Evolutionary conservation across 257 asterid species (phyloP), one percentile per base, ranked within the genome.

Genomic region (Nyctanthes arbortristis): DNA sequence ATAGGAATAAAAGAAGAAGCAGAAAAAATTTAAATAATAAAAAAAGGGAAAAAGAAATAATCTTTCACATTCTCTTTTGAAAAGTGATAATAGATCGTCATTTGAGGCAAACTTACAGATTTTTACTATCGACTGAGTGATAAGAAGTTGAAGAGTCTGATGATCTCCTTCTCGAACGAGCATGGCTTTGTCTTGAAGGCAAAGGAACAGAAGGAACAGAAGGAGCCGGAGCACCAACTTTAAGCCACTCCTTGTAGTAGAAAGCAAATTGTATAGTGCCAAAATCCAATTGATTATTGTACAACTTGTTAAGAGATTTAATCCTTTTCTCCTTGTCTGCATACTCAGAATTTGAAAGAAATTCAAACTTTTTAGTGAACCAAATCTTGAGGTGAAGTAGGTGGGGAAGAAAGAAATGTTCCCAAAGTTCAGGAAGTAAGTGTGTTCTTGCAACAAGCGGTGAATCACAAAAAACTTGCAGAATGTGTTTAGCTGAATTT

Each of bases 381-480:
- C 97, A 89, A 73, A 89, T 79, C 95, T 89, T 89, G 63, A 91
- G 77, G 63, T 91, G 97, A 39, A 91, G 97, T 55, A 91, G 91
- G 65, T 89, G 95, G 0, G 97, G 97, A 7, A 91, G 91, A 73
- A 91, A 89, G 40, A 91, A 73, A 74, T 91, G 93, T 63, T 87
- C 92, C 97, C 97, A 89, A 47, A 91, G 75, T 18, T 87, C 87
- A 13, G 91, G 91, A 27, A 91, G 87, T 75, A 91, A 72, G 65
- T 69, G 87, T n/a, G 85, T 82, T n/a, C 97, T 80, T 1, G 93
- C 89, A 5, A 87, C 76, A 68, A 61, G 77, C 2, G 97, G 96
- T 0, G 90, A 82, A 40, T 85, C 91, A 11, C 70, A 64, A 52
- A 91, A 91, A 0, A 85, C 89, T 9, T 82, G 89, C 30, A 91